Base-by-base conservation (phyloP, 768 basidiomycete species). In the Serendipita sp. region DNA sequence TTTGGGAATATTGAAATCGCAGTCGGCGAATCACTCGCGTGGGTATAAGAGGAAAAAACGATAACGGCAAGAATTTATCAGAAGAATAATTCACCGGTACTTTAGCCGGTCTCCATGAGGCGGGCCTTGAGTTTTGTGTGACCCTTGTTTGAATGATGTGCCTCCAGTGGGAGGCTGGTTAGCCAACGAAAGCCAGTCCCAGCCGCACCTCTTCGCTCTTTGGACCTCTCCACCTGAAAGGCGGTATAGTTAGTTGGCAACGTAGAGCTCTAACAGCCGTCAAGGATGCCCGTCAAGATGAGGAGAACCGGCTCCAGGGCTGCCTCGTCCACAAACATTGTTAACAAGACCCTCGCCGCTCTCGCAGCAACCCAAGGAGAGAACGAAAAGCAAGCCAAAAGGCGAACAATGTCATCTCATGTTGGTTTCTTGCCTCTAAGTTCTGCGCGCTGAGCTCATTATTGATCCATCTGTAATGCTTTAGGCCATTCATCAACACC, bases 81-180 rank as follows among this genome's bases (percentile, higher is more conserved):
- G 45, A 38, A 38, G 34, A 5, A 38, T 38, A 38, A 38, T 38
- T 38, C 34, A 38, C 34, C 34, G 45, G 45, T 48, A 28, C n/a
- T 48, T 48, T 48, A 48, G 45, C 45, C 45, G 45, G 45, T 48
- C 45, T 48, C 45, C 45, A 48, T 48, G 45, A 48, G 45, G 45
- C 45, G 20, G 26, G 45, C 45, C 45, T 48, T 48, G 45, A 48
- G 45, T 48, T 28, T 48, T 48, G 45, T 48, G 45, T 28, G 45
- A 20, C 45, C 45, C 45, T 48, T 48, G 45, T 20, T 20, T 28
- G 45, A 48, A 28, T 48, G 26, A 38, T 7, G 14, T 14, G 7
- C 34, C 34, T 14, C 14, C 34, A 38, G 26, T 48, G n/a, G 7
- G 20, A 48, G 45, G 45, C 45, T 48, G 45, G 45, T 48, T n/a